Base-by-base conservation (phyloP, 768 basidiomycete species). In the Rhodotorula graminis region DNA sequence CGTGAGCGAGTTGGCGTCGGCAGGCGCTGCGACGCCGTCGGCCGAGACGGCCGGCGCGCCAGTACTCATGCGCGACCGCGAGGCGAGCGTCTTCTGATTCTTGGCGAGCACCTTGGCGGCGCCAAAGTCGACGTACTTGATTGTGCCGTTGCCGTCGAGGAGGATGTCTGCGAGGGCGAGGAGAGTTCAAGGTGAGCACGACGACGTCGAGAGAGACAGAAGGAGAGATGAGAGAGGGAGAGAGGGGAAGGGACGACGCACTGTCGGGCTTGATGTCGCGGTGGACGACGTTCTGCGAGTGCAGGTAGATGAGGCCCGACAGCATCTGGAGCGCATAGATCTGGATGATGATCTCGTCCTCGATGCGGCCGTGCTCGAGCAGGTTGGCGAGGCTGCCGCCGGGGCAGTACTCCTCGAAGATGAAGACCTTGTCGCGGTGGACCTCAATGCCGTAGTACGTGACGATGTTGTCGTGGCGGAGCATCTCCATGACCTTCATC, bases 371-470 rank as follows among this genome's bases (percentile, higher is more conserved):
- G 79, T 92, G 90, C 79, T 95, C 94, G 70, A 97, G 82, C 57
- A 96, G 82, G 33, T 90, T 85, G 2, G 90, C 92, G 71, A 99
- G 81, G 81, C 93, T 95, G 15, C 96, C 96, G 52, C 93, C 93
- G 78, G 94, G 90, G 80, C 96, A 99, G 80, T 90, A 99, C 82
- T 98, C 95, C 81, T 98, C 94, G 80, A 98, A 98, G 73, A 98
- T 97, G 82, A 95, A 98, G 27, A 98, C 93, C 82, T 94, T 93
- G 83, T 97, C 95, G 23, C 95, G 90, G 80, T 97, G 95, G 4
- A 98, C 95, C 82, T 99, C 96, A 76, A 99, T 94, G 44, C 96
- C 96, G 78, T 96, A 96, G 81, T 97, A 99, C 81, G 97, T 93
- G 64, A 98, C 96, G 55, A 98, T 90, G 78, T 98, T 98, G 33